Conservation (phyloP, 768 basidiomycete genomes). For the Trametes punicea region DNA sequence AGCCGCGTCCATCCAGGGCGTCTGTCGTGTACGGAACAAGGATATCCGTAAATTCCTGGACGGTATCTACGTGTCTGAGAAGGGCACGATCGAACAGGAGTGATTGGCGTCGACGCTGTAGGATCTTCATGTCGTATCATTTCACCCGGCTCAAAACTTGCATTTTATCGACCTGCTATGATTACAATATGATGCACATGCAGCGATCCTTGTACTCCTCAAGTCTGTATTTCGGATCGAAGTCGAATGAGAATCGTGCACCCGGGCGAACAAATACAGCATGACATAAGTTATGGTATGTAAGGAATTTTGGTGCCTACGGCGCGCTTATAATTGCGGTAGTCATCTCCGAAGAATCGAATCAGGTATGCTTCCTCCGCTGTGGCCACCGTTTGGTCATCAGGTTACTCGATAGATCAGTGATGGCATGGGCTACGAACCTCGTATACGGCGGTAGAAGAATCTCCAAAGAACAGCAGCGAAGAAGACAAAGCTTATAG, state of each 20-base stretch:
- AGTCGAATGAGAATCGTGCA: neutral
- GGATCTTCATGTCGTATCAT: constrained; percentile 20
- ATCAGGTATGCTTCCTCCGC: constrained; percentile 80
- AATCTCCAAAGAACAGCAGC: constrained; percentile 75
- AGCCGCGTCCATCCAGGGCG: constrained; percentile 96
- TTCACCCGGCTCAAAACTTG: constrained; percentile 26
- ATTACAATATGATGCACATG: constrained; percentile 30
- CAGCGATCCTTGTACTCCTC: constrained; percentile 13
- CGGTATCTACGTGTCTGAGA: constrained; percentile 88
- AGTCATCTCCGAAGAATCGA: constrained; percentile 88
- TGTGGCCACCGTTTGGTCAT: constrained; percentile 30
- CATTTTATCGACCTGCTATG: constrained; percentile 29
- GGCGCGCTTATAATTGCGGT: constrained; percentile 65
- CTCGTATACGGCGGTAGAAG: constrained; percentile 75
- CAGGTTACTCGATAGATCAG: neutral
- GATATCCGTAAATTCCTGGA: constrained; percentile 99
- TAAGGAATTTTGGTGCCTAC: constrained; percentile 92
- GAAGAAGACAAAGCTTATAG: constrained; percentile 67
- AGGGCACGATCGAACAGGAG: constrained; percentile 57
- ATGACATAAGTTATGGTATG: constrained; percentile 50
- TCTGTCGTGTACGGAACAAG: constrained; percentile 98
- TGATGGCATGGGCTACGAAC: constrained; percentile 42
- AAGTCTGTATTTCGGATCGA: neutral
- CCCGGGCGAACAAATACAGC: neutral
- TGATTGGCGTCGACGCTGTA: constrained; percentile 21